Base-by-base conservation (phyloP, 140 eudicot genomes). In the Flaveria floridana region DNA sequence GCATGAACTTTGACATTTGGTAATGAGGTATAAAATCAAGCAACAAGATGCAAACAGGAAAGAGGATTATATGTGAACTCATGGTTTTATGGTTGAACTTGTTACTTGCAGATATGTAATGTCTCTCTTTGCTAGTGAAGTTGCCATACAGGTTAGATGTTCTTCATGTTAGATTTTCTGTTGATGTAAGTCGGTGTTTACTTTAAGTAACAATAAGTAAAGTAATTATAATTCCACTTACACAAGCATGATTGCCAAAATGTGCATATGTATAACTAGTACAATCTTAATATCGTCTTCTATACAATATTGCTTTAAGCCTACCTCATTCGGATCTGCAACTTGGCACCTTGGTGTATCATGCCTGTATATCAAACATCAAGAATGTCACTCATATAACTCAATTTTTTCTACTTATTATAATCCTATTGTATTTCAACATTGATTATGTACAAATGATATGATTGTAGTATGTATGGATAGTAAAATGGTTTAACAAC, bases 101-200 rank as follows among this genome's bases (percentile, higher is more conserved):
- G 16, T 62, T 67, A 4, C 50, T 56, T 84, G 89, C 92, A 92
- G 98, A 71, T 80, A 84, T 77, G 84, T 77, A 30, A 71, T 87
- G 10, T 85, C 87, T 81, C 79, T 92, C 53, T 89, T 76, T 71
- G 41, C 82, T 78, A 80, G 95, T 66, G 92, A 87, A 78, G 85
- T 87, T 76, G 48, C 84, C 73, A 34, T 84, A 70, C 96, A 92
- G 96, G 98, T 92, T 79, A 56, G 86, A 65, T 47, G 71, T 63
- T 83, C 71, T 44, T 39, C 28, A 76, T 48, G 7, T 57, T 46
- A 73, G 23, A 37, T 37, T n/a, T 1, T 52, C 0, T 20, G 41
- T 53, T 47, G 14, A 26, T 67, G 70, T 20, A 62, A 66, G 53
- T 34, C 66, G 15, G 46, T 20, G 58, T 30, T 37, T n/a, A 15